Conservation (phyloP, 1,139 yeast genomes). For the Candida albicans region DNA sequence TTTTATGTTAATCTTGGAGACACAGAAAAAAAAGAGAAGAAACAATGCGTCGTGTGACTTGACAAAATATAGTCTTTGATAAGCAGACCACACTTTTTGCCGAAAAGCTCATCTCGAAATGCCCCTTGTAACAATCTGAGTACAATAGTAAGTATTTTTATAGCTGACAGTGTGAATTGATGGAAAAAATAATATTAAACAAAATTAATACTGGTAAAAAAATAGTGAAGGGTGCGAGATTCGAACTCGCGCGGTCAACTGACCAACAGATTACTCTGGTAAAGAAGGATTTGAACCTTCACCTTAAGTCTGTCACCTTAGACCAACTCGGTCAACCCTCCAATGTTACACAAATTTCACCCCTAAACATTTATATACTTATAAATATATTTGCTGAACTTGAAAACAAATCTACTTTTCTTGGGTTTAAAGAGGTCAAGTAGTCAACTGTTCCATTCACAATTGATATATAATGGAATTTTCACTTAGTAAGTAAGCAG, state of each 20-base stretch:
- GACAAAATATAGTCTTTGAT: not conserved
- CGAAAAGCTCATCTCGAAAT: too few species aligned
- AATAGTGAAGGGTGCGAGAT: slow-evolving; percentile 1
- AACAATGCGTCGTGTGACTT: not conserved
- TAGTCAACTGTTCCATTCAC: too few species aligned
- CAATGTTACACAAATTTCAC: not conserved
- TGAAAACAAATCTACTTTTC: too few species aligned
- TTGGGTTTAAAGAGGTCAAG: too few species aligned
- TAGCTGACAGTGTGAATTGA: too few species aligned
- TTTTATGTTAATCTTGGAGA: too few species aligned
- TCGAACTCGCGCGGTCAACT: slow-evolving; percentile 1
- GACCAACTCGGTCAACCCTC: slow-evolving; percentile 21
- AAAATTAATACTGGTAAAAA: not conserved
- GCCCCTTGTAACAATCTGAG: too few species aligned
- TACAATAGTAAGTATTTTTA: too few species aligned
- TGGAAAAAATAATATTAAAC: not conserved
- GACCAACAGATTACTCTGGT: slow-evolving; percentile 1
- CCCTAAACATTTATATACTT: too few species aligned
- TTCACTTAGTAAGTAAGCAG: too few species aligned
- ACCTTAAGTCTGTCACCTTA: slow-evolving; percentile 1
- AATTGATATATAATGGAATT: too few species aligned
- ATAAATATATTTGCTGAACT: too few species aligned
- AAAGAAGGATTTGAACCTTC: slow-evolving; percentile 1
- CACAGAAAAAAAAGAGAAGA: not conserved
- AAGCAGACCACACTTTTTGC: not conserved